Base-by-base conservation (phyloP, 495 filamentous ascomycete species). In the Podospora anserina region DNA sequence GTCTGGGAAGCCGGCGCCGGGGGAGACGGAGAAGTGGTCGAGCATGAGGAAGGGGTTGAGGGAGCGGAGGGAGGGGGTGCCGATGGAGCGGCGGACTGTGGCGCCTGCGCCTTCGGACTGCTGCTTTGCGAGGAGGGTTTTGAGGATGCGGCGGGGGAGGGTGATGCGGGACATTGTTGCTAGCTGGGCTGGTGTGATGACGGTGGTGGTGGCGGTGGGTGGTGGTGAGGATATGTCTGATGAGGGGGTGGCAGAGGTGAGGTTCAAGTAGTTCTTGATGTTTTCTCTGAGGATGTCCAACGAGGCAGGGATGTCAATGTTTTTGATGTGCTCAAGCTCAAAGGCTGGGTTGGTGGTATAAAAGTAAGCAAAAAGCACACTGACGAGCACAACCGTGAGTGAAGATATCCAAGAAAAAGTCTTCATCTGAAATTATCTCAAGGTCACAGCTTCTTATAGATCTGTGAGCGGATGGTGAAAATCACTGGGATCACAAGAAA, bases 21-120 rank as follows among this genome's bases (percentile, higher is more conserved):
- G 88, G 32, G 86, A 85, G 72, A 93, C 87, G 57, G 84, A 87
- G 84, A 97, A 97, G 81, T 97, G 92, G 78, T 99, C 94, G 27
- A 97, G 91, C 94, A 99, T 97, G 16, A 99, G 85, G 83, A 99
- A 99, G 13, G 94, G 94, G 20, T 87, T 90, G 82, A 99, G 91
- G 80, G 96, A 92, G 74, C 90, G 87, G 4, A 97, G 85, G 69
- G 91, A 86, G 5, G 90, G 83, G 3, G 91, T 96, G 63, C 94
- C 94, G 75, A 99, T 92, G 32, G 91, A 93, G 69, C 94, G 89
- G 54, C 94, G 88, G 2, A 98, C 94, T 57, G 90, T 84, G 0
- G 94, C 94, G 53, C 94, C 94, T 4, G 91, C 93, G 64, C 94
- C 94, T 79, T 98, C 94, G 63, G 91, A 82, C 80, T 96, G 92